Evolutionary conservation across 306 rosid species (phyloP).

Genomic region (Vicia sativa): DNA sequence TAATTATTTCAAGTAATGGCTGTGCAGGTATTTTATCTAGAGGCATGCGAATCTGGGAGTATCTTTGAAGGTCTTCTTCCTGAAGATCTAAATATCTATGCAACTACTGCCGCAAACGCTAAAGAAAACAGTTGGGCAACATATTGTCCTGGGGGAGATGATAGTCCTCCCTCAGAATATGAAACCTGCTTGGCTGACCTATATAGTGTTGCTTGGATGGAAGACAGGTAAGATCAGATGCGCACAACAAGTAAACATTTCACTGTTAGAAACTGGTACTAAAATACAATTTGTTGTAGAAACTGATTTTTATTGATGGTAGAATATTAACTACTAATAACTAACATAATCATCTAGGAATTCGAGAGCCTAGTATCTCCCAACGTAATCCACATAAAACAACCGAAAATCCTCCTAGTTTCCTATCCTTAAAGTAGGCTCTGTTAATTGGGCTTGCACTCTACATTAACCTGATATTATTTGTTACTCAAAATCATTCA

Average conservation of each 20-base stretch:
- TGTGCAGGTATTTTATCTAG: constrained; percentile 86
- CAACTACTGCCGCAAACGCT: constrained; percentile 88
- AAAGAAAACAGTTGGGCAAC: constrained; percentile 97
- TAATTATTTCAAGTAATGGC: constrained; percentile 18
- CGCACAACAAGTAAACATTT: constrained; percentile 26
- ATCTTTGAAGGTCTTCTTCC: constrained; percentile 94
- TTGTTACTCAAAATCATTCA: constrained; percentile 13
- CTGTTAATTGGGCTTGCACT: too few relatives aligned
- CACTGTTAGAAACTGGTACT: neutral
- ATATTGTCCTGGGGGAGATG: constrained; percentile 85
- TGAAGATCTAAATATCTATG: constrained; percentile 76
- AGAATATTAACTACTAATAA: neutral
- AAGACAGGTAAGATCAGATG: constrained; percentile 67
- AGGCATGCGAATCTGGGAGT: constrained; percentile 97
- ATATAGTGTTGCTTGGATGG: constrained; percentile 96
- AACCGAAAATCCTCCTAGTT: too few relatives aligned
- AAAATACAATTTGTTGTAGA: neutral
- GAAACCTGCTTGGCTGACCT: constrained; percentile 89
- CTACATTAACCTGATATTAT: constrained; percentile 31
- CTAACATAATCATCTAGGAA: neutral
- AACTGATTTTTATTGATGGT: neutral
- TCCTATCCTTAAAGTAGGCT: too few relatives aligned
- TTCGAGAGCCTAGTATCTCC: neutral
- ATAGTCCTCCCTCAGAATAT: constrained; percentile 85
- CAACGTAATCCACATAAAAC: neutral